phyloP scores from a whole-genome alignment of 2,329 filamentous ascomycete species.

The Aureobasidium uvarum region DNA sequence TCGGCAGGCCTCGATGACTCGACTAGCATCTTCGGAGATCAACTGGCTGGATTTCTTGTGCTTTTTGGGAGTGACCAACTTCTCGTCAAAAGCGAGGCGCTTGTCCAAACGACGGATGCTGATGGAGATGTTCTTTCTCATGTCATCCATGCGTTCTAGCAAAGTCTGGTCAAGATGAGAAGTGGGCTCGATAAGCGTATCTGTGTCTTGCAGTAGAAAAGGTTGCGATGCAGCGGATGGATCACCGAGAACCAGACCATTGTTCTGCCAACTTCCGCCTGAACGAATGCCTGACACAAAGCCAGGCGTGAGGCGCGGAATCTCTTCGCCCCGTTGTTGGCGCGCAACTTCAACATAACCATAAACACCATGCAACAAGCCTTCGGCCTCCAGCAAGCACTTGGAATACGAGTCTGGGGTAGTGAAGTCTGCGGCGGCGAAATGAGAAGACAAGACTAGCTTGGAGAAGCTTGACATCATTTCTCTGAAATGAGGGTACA shows the following conservation, averaged over 20 bases:
- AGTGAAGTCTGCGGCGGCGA: constrained; percentile 93
- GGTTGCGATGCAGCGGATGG: constrained; percentile 60
- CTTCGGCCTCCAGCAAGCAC: constrained; percentile 95
- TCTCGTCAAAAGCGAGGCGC: constrained; percentile 72
- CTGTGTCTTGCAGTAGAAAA: constrained; percentile 84
- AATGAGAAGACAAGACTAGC: constrained; percentile 94
- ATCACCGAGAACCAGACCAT: constrained; percentile 63
- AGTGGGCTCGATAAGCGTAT: constrained; percentile 68
- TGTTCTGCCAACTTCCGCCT: constrained; percentile 83
- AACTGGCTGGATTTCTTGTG: constrained; percentile 80
- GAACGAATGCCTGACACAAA: constrained; percentile 83
- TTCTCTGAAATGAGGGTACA: constrained; percentile 96
- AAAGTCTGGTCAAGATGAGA: constrained; percentile 72
- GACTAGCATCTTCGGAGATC: constrained; percentile 73
- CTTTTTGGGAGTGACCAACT: constrained; percentile 72
- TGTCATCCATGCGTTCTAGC: constrained; percentile 78
- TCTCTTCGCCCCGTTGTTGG: constrained; percentile 88
- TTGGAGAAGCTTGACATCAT: constrained; percentile 99
- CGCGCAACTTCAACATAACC: constrained; percentile 95
- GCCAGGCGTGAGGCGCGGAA: constrained; percentile 87
- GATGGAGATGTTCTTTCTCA: constrained; percentile 80
- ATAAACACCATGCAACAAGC: constrained; percentile 88
- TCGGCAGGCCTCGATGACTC: constrained; percentile 83
- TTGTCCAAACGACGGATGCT: constrained; percentile 86
- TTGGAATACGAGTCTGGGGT: constrained; percentile 92